phyloP scores from a whole-genome alignment of 306 rosid genomes.

The Begonia peltatifolia region DNA sequence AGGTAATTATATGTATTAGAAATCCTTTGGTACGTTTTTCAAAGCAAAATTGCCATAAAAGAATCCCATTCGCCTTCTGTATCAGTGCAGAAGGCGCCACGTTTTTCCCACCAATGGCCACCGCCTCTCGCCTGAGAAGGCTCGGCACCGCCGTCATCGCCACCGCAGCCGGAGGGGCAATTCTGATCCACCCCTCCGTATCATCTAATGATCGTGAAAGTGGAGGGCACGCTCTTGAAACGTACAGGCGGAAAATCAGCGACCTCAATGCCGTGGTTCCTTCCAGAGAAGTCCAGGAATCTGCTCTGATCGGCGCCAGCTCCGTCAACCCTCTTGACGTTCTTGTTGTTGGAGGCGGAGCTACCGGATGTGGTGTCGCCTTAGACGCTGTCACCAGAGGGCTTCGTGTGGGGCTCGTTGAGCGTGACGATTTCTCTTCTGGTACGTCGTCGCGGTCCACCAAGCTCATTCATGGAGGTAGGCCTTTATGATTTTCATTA shows the following conservation, averaged over 20 bases:
- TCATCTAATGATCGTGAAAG: conserved; percentile 37
- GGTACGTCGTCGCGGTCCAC: conserved; percentile 99
- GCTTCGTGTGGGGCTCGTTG: conserved; percentile 88
- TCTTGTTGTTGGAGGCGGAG: conserved; percentile 93
- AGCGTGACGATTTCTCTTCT: conserved; percentile 86
- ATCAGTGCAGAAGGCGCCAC: neutral
- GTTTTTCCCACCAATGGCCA: conserved; percentile 18
- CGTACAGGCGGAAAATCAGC: conserved; percentile 37
- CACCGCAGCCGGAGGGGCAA: conserved; percentile 36
- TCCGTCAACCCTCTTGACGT: conserved; percentile 65
- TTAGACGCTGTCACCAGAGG: conserved; percentile 87
- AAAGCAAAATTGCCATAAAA: neutral
- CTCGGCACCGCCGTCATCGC: conserved; percentile 36
- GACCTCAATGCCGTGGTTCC: conserved; percentile 47
- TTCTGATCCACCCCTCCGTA: conserved; percentile 28
- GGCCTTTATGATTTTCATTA: neutral
- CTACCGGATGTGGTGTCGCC: conserved; percentile 78
- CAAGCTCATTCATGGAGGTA: conserved; percentile 97
- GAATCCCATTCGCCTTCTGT: neutral
- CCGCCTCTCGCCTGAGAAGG: conserved; percentile 42
- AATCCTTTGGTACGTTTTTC: conserved; percentile 16
- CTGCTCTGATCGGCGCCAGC: conserved; percentile 44
- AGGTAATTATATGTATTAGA: no score
- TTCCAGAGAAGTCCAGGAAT: conserved; percentile 45
- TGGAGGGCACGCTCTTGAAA: conserved; percentile 18